These are phyloP conservation scores for Daldinia eschscholtzii DNA, from an alignment of 2,329 filamentous ascomycete genomes.

Conservation along the genomic window DNA sequence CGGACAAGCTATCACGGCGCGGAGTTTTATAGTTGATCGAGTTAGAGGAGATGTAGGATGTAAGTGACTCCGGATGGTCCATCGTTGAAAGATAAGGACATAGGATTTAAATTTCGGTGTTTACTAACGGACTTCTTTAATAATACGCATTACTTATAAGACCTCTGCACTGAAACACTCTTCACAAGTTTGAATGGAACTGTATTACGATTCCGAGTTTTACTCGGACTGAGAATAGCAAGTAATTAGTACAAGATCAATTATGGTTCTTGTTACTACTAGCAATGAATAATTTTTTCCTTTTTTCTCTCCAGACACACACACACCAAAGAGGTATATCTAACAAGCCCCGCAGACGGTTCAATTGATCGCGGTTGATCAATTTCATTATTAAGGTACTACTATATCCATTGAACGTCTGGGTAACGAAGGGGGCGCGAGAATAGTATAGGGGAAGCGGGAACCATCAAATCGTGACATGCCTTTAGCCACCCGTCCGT, in stretches of 20 bases:
- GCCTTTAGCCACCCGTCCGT: constrained; percentile 34
- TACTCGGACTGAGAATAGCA: background rate
- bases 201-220: constrained; percentile 20
- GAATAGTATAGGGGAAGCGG: constrained; percentile 45
- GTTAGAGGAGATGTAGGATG: background rate
- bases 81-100: background rate
- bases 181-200: constrained; percentile 8
- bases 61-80: background rate
- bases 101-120: background rate
- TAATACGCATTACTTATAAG: background rate
- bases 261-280: constrained; percentile 53
- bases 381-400: constrained; percentile 47
- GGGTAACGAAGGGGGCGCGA: constrained; percentile 45
- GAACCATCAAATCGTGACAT: constrained; percentile 39
- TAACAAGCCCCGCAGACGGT: constrained; percentile 49
- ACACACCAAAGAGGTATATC: constrained; percentile 53
- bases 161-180: background rate
- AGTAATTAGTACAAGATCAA: constrained; percentile 51
- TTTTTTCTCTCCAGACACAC: constrained; percentile 48
- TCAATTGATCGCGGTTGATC: constrained; percentile 45
- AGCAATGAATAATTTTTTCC: constrained; percentile 49
- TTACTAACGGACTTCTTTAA: background rate
- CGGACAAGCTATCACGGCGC: background rate
- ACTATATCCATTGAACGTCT: constrained; percentile 46
- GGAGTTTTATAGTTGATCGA: background rate